These are phyloP conservation scores for Cladosporium sp. DNA, from an alignment of 2,329 filamentous ascomycete species.

Conservation along the genomic window DNA sequence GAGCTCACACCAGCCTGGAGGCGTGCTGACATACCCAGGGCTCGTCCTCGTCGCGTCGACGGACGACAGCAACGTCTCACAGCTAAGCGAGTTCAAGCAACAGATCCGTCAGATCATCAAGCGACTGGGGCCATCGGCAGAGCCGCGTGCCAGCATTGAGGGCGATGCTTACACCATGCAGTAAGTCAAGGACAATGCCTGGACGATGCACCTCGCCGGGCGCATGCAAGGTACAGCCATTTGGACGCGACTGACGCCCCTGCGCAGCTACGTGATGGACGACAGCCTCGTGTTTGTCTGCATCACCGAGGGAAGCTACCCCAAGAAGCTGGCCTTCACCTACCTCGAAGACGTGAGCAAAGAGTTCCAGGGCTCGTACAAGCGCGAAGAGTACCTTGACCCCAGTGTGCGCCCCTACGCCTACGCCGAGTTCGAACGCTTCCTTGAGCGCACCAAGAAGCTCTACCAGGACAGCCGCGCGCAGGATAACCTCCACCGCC, in stretches of 20 bases:
- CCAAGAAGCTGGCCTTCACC: slow-evolving; percentile 95
- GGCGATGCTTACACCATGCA: slow-evolving; percentile 77
- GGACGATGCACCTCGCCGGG: background rate
- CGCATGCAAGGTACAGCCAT: background rate
- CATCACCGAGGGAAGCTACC: slow-evolving; percentile 90
- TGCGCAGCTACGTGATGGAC: slow-evolving; percentile 70
- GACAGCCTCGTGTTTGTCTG: slow-evolving; percentile 82
- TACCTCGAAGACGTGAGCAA: slow-evolving; percentile 88
- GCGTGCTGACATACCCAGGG: slow-evolving; percentile 34
- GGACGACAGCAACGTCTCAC: slow-evolving; percentile 75
- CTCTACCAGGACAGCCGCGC: slow-evolving; percentile 91
- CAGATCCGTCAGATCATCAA: slow-evolving; percentile 89
- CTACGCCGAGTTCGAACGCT: slow-evolving; percentile 97
- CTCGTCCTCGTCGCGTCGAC: slow-evolving; percentile 92
- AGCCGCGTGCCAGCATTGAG: slow-evolving; percentile 88
- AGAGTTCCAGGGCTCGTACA: slow-evolving; percentile 87
- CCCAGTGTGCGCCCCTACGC: slow-evolving; percentile 81
- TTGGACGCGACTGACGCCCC: background rate
- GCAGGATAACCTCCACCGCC: slow-evolving; percentile 83
- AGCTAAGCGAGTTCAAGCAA: slow-evolving; percentile 79
- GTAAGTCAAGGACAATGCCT: slow-evolving; percentile 44
- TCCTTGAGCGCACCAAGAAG: slow-evolving; percentile 86
- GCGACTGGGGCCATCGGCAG: slow-evolving; percentile 79
- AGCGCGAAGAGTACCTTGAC: slow-evolving; percentile 63
- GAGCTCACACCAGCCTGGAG: slow-evolving; percentile 13